A percentile compares a stretch with the other conserved stretches of the same genome.
Evolutionary conservation across 192 early-diverging fungal genomes (phyloP).

Genomic region (Physocladia obscura): DNA sequence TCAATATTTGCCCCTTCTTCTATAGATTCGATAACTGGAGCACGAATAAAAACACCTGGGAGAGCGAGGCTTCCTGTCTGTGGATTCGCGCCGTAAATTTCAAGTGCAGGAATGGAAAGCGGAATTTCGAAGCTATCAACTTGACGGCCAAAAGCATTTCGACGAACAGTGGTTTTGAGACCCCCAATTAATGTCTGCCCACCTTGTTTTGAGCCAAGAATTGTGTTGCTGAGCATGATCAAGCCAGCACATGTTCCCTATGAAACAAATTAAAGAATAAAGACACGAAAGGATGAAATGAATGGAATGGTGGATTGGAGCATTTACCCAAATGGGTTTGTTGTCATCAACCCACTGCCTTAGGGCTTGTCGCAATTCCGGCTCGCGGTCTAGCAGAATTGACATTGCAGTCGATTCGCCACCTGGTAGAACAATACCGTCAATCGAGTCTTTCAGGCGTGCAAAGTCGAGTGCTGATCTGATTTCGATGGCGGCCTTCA

Average conservation of each 20-base stretch:
- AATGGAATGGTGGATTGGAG: no score
- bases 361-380: constrained; percentile 75
- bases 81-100: constrained; percentile 2
- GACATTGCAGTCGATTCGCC: constrained; percentile 95
- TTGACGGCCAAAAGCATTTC: constrained; percentile 95
- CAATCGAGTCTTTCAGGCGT: constrained; percentile 45
- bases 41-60: constrained; percentile 89
- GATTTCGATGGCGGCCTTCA: constrained; percentile 57
- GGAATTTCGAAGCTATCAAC: constrained; percentile 83
- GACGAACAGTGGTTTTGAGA: constrained; percentile 77
- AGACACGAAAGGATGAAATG: no score
- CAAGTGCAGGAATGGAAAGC: constrained; percentile 59
- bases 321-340: constrained; percentile 70
- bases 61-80: constrained; percentile 35
- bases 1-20: constrained; percentile 63
- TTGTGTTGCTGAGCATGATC: constrained; percentile 82
- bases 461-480: constrained; percentile 71
- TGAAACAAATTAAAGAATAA: no score
- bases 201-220: constrained; percentile 73
- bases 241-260: constrained; percentile 94
- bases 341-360: constrained; percentile 72
- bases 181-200: constrained; percentile 85
- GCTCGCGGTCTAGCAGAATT: constrained; percentile 79
- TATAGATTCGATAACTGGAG: constrained; percentile 78
- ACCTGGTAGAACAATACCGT: constrained; percentile 92